Evolutionary conservation across 2,329 filamentous ascomycete genomes (phyloP).

Genomic region (Delphinella strobiligena): DNA sequence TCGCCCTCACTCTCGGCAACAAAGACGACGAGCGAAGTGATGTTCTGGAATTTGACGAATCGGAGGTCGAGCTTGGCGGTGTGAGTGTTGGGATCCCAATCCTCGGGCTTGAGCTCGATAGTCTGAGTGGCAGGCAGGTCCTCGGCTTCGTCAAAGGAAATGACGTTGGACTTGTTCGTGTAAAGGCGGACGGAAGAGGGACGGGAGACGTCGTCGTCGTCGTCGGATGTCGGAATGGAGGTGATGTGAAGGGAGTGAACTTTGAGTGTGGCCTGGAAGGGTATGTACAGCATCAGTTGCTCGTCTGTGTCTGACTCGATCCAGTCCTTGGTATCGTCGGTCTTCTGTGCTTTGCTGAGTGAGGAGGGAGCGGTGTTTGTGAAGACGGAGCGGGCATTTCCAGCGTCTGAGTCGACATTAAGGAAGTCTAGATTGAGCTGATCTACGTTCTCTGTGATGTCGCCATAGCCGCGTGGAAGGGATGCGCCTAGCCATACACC

Average conservation of each 20-base stretch:
- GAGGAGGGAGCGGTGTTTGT: constrained; percentile 54
- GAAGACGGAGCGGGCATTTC: constrained; percentile 62
- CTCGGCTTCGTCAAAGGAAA: constrained; percentile 92
- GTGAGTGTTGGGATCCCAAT: constrained; percentile 53
- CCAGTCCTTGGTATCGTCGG: constrained; percentile 57
- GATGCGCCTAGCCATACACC: constrained; percentile 60
- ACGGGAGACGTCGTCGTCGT: constrained; percentile 60
- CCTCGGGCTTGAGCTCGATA: constrained; percentile 58
- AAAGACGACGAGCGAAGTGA: constrained; percentile 76
- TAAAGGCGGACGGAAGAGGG: constrained; percentile 78
- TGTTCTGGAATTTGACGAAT: constrained; percentile 96
- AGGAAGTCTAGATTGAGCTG: constrained; percentile 69
- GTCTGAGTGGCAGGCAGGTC: constrained; percentile 70
- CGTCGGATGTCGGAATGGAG: constrained; percentile 53
- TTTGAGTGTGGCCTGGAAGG: constrained; percentile 80
- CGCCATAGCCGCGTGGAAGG: constrained; percentile 67
- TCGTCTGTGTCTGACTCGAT: constrained; percentile 95
- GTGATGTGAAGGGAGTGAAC: constrained; percentile 81
- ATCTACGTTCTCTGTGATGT: constrained; percentile 76
- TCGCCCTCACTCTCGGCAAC: constrained; percentile 70
- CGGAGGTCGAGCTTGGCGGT: constrained; percentile 51
- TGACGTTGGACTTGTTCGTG: constrained; percentile 75
- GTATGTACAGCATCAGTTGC: constrained; percentile 85
- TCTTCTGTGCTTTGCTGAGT: constrained; percentile 45
- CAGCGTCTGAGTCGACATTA: constrained; percentile 71